Conservation (phyloP, 139 green algal genomes). For the Picochlorum sp. region DNA sequence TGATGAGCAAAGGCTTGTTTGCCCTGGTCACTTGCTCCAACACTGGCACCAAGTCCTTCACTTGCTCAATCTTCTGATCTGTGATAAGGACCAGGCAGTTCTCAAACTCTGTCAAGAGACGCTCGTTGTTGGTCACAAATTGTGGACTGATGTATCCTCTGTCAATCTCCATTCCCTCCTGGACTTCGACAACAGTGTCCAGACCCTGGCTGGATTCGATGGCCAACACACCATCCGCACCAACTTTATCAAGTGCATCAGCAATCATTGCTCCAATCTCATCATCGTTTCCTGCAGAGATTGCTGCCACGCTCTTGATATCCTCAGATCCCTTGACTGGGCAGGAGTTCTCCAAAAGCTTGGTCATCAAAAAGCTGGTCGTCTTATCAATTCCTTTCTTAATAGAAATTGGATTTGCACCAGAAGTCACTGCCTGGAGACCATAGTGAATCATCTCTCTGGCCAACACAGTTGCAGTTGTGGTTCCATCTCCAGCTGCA, state of each 20-base stretch:
- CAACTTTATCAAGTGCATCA: constrained; percentile 79
- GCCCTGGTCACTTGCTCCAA: constrained; percentile 70
- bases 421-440: constrained; percentile 77
- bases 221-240: constrained; percentile 84
- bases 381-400: constrained; percentile 98
- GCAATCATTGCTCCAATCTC: constrained; percentile 76
- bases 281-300: constrained; percentile 78
- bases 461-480: constrained; percentile 90
- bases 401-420: constrained; percentile 89
- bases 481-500: constrained; percentile 92
- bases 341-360: constrained; percentile 74
- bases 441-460: constrained; percentile 92
- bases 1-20: constrained; percentile 84
- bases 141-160: constrained; percentile 95
- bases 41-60: constrained; percentile 69
- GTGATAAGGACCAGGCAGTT: constrained; percentile 89
- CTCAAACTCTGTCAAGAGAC: constrained; percentile 83
- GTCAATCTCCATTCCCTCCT: constrained; percentile 97
- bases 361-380: constrained; percentile 62
- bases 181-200: constrained; percentile 82
- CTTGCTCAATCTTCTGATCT: constrained; percentile 82
- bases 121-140: constrained; percentile 91
- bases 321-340: constrained; percentile 80
- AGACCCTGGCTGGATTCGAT: constrained; percentile 79
- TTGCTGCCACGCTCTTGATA: constrained; percentile 79